Evolutionary conservation across 164 flowering plant genomes (phyloP).

Genomic region (Umbellularia californica): DNA sequence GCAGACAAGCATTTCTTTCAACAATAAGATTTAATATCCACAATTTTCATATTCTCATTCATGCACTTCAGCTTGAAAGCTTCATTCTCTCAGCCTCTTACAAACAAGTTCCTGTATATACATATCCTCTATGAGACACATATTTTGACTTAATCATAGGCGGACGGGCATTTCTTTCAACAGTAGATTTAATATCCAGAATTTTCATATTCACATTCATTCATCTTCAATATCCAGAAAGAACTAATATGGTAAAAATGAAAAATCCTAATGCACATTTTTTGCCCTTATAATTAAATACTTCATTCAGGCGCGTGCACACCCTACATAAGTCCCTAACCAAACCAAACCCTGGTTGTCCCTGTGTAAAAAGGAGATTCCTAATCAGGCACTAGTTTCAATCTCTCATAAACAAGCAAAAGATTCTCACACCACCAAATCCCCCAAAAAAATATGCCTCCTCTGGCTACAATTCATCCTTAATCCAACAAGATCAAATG

Average conservation of each 20-base stretch:
- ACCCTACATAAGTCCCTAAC: no score
- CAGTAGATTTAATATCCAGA: not conserved
- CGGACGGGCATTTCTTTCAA: not conserved
- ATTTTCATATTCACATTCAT: not conserved
- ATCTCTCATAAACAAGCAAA: no score
- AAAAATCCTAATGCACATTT: no score
- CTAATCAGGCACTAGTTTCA: no score
- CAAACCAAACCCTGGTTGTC: no score
- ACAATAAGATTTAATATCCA: not conserved
- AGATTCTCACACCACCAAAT: not conserved
- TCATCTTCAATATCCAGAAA: not conserved
- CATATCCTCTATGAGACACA: not conserved
- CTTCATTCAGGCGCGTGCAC: rapidly evolving
- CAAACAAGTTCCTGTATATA: not conserved
- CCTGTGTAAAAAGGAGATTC: no score
- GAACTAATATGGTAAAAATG: not conserved
- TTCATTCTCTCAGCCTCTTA: not conserved
- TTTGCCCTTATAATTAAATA: no score
- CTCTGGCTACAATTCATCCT: not conserved
- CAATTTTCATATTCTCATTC: not conserved
- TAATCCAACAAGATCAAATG: not conserved
- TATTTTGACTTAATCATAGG: no score
- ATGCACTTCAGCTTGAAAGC: not conserved
- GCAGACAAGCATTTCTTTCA: not conserved
- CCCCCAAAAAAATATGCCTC: not conserved